Conservation (phyloP, 2,329 filamentous ascomycete species). For the Nemania abortiva region DNA sequence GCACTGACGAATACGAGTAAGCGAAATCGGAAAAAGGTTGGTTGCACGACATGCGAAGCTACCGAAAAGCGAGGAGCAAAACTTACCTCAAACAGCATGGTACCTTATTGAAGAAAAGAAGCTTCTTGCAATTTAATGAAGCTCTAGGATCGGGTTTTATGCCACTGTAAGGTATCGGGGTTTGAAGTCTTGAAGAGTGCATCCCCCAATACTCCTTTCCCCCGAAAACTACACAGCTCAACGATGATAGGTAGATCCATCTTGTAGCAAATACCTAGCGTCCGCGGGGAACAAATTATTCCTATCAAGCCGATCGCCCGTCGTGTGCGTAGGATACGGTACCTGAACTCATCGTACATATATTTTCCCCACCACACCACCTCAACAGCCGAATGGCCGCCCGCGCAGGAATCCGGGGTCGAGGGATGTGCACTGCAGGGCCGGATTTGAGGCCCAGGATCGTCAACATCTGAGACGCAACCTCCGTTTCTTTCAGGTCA, state of each 20-base stretch:
- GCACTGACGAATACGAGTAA: slow-evolving; percentile 14
- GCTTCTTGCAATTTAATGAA: background rate
- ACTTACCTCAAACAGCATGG: background rate
- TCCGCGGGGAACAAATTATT: slow-evolving; percentile 11
- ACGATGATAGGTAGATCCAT: background rate
- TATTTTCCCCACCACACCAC: slow-evolving; percentile 15
- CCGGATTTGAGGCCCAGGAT: slow-evolving; percentile 16
- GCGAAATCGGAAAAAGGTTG: slow-evolving; percentile 4
- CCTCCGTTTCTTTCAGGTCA: slow-evolving; percentile 27
- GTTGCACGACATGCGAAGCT: slow-evolving; percentile 27
- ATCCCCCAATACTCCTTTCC: no score
- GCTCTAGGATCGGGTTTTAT: background rate
- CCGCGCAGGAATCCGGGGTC: slow-evolving; percentile 16
- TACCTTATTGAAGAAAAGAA: background rate
- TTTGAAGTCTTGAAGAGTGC: no score
- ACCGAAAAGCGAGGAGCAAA: background rate
- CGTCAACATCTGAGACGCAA: slow-evolving; percentile 9
- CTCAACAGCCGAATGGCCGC: slow-evolving; percentile 7
- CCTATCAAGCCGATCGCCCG: slow-evolving; percentile 7
- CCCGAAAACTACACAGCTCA: no score
- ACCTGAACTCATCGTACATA: slow-evolving; percentile 28
- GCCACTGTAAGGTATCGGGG: background rate
- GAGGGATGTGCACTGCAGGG: slow-evolving; percentile 11
- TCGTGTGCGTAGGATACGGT: background rate
- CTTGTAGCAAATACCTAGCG: background rate